Evolutionary conservation across 75 land plant species (phyloP), one percentile per base, ranked within the genome.

Genomic region (Pinus albicaulis): DNA sequence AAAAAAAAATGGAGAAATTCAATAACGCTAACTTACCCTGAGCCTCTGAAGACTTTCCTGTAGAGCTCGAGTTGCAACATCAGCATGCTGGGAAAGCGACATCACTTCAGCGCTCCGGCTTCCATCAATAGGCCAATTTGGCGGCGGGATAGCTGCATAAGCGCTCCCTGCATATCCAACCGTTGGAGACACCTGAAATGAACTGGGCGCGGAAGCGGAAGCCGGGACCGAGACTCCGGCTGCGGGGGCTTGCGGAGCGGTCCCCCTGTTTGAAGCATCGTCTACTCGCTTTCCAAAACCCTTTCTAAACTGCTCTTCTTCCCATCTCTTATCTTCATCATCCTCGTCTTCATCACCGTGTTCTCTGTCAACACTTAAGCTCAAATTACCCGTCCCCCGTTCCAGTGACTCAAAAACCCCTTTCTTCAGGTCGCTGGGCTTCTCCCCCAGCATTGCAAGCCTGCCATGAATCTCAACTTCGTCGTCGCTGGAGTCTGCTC

Each of bases 221-320:
- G 68, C 53, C 20, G 12, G 56, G 13, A 61, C 34, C 0, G 71
- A 36, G 52, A 48, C 52, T 48, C 52, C 52, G 52, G 52, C 52
- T 8, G 52, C 23, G 4, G 22, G 2, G 8, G n/a, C 22, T 1
- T 61, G 57, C 56, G 55, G 34, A 81, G 16, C 25, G 22, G 56
- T 22, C 65, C 12, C 74, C 57, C 79, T 72, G 22, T 62, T 76
- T 20, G 90, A 59, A 64, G 83, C 84, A 68, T 92, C 95, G 31
- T 89, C 95, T 10, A 92, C 79, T 61, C 95, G 86, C 82, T 91
- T 94, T 22, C 99, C 99, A 73, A 94, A 69, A 7, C 92, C 99
- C 76, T 97, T 97, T 69, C 93, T 83, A 14, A 97, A 82, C 84
- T 97, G 98, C 85, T 95, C 98, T 68, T 97, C 99, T 56, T 97